These are phyloP conservation scores for Obelidium mucronatum DNA, from an alignment of 192 early-diverging fungal genomes.

Conservation along the genomic window DNA sequence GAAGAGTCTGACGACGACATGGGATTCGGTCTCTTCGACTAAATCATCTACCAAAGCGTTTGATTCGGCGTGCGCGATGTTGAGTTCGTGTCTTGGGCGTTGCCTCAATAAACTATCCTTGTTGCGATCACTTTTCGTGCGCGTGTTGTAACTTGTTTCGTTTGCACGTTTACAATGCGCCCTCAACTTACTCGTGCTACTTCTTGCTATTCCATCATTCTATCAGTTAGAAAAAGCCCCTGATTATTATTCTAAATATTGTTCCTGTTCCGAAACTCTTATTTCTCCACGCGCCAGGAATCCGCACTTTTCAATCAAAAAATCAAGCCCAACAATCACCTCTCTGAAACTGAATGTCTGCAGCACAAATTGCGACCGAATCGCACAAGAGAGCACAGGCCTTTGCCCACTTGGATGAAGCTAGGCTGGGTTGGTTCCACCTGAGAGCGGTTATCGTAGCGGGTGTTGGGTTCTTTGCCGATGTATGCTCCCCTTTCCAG, in stretches of 20 bases:
- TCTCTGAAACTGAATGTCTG: background rate
- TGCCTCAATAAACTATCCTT: background rate
- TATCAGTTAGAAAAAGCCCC: background rate
- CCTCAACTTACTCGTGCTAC: background rate
- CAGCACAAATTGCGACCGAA: background rate
- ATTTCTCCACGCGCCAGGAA: no score
- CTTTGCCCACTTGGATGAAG: conserved; percentile 54
- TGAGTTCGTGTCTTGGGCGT: background rate
- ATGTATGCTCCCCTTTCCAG: no score
- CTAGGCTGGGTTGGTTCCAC: conserved; percentile 57
- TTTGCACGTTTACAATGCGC: background rate
- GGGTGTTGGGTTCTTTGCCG: conserved; percentile 47
- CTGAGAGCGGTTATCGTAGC: conserved; percentile 55
- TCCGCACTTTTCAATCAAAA: background rate
- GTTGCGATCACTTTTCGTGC: background rate
- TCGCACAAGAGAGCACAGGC: conserved; percentile 17
- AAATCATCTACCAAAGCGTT: background rate
- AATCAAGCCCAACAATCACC: background rate
- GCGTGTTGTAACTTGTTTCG: background rate
- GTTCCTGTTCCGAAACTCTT: no score
- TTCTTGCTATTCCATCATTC: background rate
- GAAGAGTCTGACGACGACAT: conserved; percentile 63
- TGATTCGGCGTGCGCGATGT: background rate
- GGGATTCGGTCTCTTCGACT: conserved; percentile 54
- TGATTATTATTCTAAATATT: background rate